Evolutionary conservation across 2,329 filamentous ascomycete species (phyloP), one percentile per base, ranked within the genome.

Genomic region (Septoria petroselini): DNA sequence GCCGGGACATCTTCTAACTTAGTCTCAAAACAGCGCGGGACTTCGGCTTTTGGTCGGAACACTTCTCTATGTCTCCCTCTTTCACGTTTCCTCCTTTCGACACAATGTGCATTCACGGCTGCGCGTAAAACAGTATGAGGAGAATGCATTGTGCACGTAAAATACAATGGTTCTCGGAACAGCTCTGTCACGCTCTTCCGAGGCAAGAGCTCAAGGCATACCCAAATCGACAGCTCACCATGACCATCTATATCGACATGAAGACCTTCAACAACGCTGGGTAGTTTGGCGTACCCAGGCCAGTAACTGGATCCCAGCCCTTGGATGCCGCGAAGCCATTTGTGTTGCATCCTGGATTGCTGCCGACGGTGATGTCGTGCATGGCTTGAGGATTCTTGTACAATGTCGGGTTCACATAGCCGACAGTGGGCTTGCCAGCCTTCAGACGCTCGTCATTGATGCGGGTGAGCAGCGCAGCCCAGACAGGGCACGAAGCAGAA

Each of bases 361-460:
- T 59, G 3, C 69, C 69, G 4, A 43, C 46, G 2, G 64, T 70
- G 34, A 71, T 69, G 54, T 71, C 69, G 40, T 70, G 66, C 34
- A 72, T 52, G 2, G 54, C 61, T 19, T 19, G 38, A 6, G 62
- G 64, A 40, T 76, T 68, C 3, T 68, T 67, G 54, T 77, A 77
- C 38, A 59, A 42, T n/a, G 57, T 58, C 3, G 62, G 61, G 46
- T 65, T 65, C n/a, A 64, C 54, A 48, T 64, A 65, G 7, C 62
- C 62, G 8, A 65, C 53, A 8, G 62, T 55, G 9, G 45, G 45
- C 53, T 64, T 64, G 15, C 61, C 61, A 17, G 52, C 53, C 14
- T 57, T 53, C 11, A 65, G 31, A 11, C 59, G 52, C 53, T 62
- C 61, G 18, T 65, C 60, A 38, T 65, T 65, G 50, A 65, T 62